These are phyloP conservation scores for Teratosphaeria gauchensis DNA, from an alignment of 2,329 filamentous ascomycete genomes.

Conservation along the genomic window DNA sequence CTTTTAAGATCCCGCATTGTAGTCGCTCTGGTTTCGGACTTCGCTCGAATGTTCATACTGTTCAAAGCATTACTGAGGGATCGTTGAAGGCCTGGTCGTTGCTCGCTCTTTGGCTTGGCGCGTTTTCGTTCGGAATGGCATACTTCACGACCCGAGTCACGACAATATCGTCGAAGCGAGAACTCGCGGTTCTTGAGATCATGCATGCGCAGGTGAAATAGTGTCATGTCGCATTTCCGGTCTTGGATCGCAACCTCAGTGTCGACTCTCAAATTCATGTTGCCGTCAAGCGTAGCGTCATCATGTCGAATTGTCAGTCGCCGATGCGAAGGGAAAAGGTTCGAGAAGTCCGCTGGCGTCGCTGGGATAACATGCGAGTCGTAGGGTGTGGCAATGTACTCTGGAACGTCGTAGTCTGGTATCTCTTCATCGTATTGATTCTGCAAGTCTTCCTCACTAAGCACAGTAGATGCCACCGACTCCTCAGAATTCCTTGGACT, in stretches of 20 bases:
- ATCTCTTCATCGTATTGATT: conserved; percentile 38
- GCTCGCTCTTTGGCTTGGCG: conserved; percentile 36
- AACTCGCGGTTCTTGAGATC: conserved; percentile 80
- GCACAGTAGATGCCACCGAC: conserved; percentile 67
- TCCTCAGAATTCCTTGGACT: conserved; percentile 56
- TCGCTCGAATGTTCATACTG: conserved; percentile 46
- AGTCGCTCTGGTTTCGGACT: conserved; percentile 40
- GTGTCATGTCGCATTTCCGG: conserved; percentile 51
- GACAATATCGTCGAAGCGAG: conserved; percentile 81
- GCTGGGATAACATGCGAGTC: conserved; percentile 50
- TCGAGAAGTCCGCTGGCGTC: conserved; percentile 70
- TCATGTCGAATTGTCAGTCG: conserved; percentile 79
- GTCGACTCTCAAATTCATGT: conserved; percentile 92
- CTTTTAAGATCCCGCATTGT: conserved; percentile 39
- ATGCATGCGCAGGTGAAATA: conserved; percentile 94
- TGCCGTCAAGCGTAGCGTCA: conserved; percentile 79
- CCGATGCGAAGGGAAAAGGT: conserved; percentile 77
- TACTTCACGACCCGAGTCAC: conserved; percentile 86
- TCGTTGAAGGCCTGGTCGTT: conserved; percentile 44
- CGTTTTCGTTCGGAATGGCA: conserved; percentile 73
- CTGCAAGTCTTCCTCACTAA: conserved; percentile 42
- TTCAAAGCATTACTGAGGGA: conserved; percentile 53
- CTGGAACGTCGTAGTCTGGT: conserved; percentile 47
- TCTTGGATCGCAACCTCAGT: conserved; percentile 55
- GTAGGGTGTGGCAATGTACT: conserved; percentile 52